phyloP scores from a whole-genome alignment of 2,329 filamentous ascomycete genomes.

The Trichoderma atroviride region DNA sequence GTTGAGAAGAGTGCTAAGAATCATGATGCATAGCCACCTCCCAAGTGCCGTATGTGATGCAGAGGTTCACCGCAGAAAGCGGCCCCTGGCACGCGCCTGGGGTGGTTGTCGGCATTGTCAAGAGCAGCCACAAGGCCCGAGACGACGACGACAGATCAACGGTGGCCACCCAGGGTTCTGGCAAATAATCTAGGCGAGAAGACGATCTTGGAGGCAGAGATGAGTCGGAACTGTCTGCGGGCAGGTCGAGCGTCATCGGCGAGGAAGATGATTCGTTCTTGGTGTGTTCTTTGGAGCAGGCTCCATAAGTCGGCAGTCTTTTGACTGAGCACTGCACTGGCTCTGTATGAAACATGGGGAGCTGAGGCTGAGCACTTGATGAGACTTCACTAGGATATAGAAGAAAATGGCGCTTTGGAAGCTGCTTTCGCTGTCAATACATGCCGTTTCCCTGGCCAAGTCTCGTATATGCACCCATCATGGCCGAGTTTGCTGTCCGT shows the following conservation, averaged over 20 bases:
- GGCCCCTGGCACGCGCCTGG: constrained; percentile 20
- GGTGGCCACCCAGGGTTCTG: constrained; percentile 24
- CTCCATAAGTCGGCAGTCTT: not conserved
- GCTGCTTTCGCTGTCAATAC: not conserved
- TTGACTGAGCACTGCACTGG: not conserved
- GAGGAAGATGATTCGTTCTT: not conserved
- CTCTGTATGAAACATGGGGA: not conserved
- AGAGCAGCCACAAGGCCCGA: not conserved
- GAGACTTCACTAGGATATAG: not conserved
- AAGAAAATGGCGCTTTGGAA: not conserved
- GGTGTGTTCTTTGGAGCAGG: not conserved
- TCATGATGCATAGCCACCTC: constrained; percentile 2
- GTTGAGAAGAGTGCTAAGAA: constrained; percentile 3
- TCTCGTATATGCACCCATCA: constrained; percentile 8
- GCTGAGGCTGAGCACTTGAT: not conserved
- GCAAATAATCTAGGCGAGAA: not conserved
- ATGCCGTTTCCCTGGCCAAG: not conserved
- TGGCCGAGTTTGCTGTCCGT: not conserved
- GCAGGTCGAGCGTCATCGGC: not conserved
- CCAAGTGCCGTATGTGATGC: constrained; percentile 19
- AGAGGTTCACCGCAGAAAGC: constrained; percentile 19
- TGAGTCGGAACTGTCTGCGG: not conserved
- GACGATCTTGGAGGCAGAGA: not conserved
- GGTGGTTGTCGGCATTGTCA: constrained; percentile 13
- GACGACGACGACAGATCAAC: constrained; percentile 20